These are phyloP conservation scores for Diddensiella transvaalensis DNA, from an alignment of 805 yeast genomes.

Conservation along the genomic window DNA sequence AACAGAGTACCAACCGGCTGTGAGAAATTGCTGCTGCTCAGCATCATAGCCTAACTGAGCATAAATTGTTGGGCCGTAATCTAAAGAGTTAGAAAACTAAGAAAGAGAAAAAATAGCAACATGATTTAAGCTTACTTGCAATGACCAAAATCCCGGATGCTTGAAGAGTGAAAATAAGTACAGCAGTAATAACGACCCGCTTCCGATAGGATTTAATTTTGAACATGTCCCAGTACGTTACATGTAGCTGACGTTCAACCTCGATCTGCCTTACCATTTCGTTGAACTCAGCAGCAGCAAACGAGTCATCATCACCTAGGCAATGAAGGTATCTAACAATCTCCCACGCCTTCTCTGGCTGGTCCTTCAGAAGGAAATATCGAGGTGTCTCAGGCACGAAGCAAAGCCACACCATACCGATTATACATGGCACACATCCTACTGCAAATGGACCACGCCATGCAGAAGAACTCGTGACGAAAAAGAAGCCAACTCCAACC, in stretches of 20 bases:
- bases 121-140: background rate
- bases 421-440: slow-evolving; percentile 35
- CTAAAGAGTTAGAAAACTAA: background rate
- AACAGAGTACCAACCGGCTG: background rate
- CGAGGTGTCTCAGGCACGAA: slow-evolving; percentile 28
- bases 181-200: background rate
- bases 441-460: background rate
- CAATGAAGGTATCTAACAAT: background rate
- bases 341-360: slow-evolving; percentile 7
- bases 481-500: slow-evolving; percentile 12
- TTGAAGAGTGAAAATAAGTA: slow-evolving; percentile 1
- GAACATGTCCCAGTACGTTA: background rate
- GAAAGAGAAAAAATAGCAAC: background rate
- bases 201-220: background rate
- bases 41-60: background rate
- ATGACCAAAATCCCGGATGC: background rate
- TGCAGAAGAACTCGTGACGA: slow-evolving; percentile 3
- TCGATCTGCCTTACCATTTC: slow-evolving; percentile 3
- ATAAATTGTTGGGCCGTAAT: background rate
- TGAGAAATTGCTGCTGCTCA: background rate
- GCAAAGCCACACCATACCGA: slow-evolving; percentile 51
- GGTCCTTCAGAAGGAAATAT: slow-evolving; percentile 3
- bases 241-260: background rate
- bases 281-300: background rate
- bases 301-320: background rate